Percentiles rank a stretch among this genome's conserved stretches.
Evolutionary conservation across 2,329 filamentous ascomycete species (phyloP).

Genomic region (Fusarium zealandicum): DNA sequence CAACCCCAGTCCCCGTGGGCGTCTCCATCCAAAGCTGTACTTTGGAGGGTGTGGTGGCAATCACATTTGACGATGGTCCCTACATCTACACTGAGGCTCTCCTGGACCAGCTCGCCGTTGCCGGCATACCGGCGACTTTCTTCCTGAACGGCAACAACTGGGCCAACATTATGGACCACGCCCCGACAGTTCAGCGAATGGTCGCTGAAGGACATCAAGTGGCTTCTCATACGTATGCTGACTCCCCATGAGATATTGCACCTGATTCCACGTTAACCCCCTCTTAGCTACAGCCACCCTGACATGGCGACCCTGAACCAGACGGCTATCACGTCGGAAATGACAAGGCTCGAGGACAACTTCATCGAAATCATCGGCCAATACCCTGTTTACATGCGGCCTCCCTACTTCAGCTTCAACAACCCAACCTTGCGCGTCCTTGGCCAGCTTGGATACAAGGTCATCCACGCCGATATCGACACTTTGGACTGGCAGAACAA

Average conservation of each 20-base stretch:
- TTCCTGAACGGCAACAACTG: conserved; percentile 39
- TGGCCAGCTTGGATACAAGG: conserved; percentile 54
- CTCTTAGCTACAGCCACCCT: conserved; percentile 39
- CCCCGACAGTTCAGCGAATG: conserved; percentile 47
- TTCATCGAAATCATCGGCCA: conserved; percentile 43
- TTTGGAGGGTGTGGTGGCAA: conserved; percentile 40
- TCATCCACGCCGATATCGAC: conserved; percentile 62
- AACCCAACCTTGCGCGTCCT: conserved; percentile 40
- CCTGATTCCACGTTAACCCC: conserved; percentile 14
- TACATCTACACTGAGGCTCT: conserved; percentile 46
- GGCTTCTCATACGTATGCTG: conserved; percentile 53
- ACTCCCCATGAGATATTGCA: conserved; percentile 25
- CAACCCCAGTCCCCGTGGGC: conserved; percentile 14
- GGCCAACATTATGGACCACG: conserved; percentile 34
- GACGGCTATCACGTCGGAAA: conserved; percentile 36
- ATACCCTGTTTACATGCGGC: conserved; percentile 47
- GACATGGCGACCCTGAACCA: conserved; percentile 43
- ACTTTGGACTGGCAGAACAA: conserved; percentile 62
- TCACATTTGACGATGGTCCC: conserved; percentile 52
- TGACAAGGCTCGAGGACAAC: conserved; percentile 39
- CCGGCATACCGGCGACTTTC: conserved; percentile 42
- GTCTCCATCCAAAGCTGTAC: conserved; percentile 36
- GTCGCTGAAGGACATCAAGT: conserved; percentile 60
- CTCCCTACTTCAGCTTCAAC: conserved; percentile 49
- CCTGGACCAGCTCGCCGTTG: conserved; percentile 41